Conservation (phyloP, 2,329 filamentous ascomycete genomes). For the Lasiodiplodia gonubiensis region DNA sequence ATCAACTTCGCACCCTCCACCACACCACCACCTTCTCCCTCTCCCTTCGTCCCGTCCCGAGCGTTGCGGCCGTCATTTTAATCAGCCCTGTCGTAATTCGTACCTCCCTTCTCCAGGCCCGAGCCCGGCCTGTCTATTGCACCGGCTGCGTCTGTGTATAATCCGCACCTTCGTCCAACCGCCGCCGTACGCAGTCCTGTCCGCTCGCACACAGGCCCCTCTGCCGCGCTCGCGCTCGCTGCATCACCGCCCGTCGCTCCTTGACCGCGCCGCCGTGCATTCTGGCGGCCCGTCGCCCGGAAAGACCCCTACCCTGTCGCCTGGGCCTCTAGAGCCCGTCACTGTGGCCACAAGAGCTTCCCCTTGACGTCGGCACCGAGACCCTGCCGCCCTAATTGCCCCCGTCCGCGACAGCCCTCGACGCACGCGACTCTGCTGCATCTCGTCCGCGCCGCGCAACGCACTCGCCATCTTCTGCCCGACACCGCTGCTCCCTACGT, state of each 20-base stretch:
- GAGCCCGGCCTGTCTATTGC: slow-evolving; percentile 24
- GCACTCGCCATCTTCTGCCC: slow-evolving; percentile 8
- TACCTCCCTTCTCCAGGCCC: slow-evolving; percentile 27
- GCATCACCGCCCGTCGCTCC: slow-evolving; percentile 23
- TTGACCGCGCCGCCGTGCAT: slow-evolving; percentile 20
- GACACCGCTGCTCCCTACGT: slow-evolving; percentile 31
- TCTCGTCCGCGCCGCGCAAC: background rate
- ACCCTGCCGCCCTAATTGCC: slow-evolving; percentile 22
- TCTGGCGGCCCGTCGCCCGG: background rate
- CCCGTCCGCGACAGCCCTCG: slow-evolving; percentile 9
- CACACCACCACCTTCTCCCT: background rate
- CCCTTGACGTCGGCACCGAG: slow-evolving; percentile 23
- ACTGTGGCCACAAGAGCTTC: slow-evolving; percentile 11
- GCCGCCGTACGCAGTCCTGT: slow-evolving; percentile 4
- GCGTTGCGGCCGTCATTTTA: slow-evolving; percentile 27
- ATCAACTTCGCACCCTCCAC: slow-evolving; percentile 4
- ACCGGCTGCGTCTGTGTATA: slow-evolving; percentile 23
- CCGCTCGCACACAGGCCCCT: slow-evolving; percentile 8
- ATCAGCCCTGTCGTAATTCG: slow-evolving; percentile 28
- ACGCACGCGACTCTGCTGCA: background rate
- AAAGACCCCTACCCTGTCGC: background rate
- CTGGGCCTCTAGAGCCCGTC: background rate
- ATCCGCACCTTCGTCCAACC: slow-evolving; percentile 20
- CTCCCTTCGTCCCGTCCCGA: slow-evolving; percentile 18
- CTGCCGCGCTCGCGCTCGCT: background rate